Base-by-base conservation (phyloP, 768 basidiomycete genomes). In the Neoboletus magnificus region DNA sequence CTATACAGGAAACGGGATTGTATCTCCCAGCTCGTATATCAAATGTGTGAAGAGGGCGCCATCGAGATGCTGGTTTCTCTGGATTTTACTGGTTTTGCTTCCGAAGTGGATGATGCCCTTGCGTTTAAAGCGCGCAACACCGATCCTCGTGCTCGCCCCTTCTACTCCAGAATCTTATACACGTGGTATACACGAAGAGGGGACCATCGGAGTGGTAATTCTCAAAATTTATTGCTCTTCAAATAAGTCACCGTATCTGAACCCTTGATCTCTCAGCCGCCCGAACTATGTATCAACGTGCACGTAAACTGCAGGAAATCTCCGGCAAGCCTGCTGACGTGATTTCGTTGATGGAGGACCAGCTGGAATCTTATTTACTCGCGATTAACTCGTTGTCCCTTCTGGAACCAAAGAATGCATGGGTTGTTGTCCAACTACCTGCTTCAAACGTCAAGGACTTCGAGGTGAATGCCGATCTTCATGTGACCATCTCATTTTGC, bases 51-150 rank as follows among this genome's bases (percentile, higher is more conserved):
- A 68, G 85, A 87, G 54, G 82, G 88, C 65, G 85, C 90, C 35
- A 82, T 93, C 18, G 86, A 87, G 48, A 80, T 80, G 59, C 78
- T 98, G 13, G 83, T 93, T 69, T 74, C 83, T 9, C 85, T 92
- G 64, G 91, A 91, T 64, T 98, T 98, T 66, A 79, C 87, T 42
- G 92, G 89, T 0, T 79, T 95, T 57, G 81, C 86, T 41, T 84
- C 87, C 50, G 93, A 96, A 66, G 89, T 98, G 20, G 94, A 97
- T 74, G 84, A 82, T 41, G 85, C 88, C 16, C 77, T 99, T 40
- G 82, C 89, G 20, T 98, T 95, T 77, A 96, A 98, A 70, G 91
- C 93, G 8, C 83, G 95, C 57, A 96, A 98, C 69, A 87, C 87
- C 18, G 92, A 99, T 73, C 93, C 96, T 47, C 83, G 91, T 42